phyloP scores from a whole-genome alignment of 345 rosid species.

The Eucalyptus sp. region DNA sequence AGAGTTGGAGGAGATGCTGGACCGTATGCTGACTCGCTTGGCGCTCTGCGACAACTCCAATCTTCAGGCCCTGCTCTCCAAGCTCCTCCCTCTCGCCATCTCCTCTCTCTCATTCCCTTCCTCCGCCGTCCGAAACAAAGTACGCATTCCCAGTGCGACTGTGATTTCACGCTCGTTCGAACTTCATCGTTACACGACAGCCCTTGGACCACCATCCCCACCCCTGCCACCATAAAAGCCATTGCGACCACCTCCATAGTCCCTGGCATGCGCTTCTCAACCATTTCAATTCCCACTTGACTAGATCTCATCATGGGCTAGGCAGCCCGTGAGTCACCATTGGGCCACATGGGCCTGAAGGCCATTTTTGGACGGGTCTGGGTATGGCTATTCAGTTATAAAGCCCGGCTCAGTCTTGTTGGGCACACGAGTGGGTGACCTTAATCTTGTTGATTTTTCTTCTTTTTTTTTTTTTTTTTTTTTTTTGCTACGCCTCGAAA shows the following conservation, averaged over 20 bases:
- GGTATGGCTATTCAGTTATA: too few species aligned
- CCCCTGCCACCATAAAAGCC: neutral
- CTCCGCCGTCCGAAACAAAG: slow-evolving; percentile 65
- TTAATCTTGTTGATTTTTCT: too few species aligned
- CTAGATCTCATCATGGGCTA: neutral
- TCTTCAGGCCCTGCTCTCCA: slow-evolving; percentile 56
- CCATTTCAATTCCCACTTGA: neutral
- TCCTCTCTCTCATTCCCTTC: slow-evolving; percentile 71
- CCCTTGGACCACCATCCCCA: neutral
- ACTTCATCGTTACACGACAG: neutral
- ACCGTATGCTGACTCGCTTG: slow-evolving; percentile 82
- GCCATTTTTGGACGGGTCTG: neutral
- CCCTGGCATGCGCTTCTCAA: neutral
- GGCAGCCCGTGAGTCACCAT: neutral
- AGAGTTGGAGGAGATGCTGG: slow-evolving; percentile 73
- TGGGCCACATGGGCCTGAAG: neutral
- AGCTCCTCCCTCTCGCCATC: slow-evolving; percentile 68
- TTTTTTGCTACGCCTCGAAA: neutral
- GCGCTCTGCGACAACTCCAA: slow-evolving; percentile 88
- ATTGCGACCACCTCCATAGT: neutral
- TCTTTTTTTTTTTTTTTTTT: too few species aligned
- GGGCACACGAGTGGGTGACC: too few species aligned
- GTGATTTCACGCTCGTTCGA: too few species aligned
- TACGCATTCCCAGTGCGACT: neutral
- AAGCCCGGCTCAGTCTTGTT: too few species aligned